Base-by-base conservation (phyloP, 1,284 basidiomycete species). In the Ganoderma lucidum region DNA sequence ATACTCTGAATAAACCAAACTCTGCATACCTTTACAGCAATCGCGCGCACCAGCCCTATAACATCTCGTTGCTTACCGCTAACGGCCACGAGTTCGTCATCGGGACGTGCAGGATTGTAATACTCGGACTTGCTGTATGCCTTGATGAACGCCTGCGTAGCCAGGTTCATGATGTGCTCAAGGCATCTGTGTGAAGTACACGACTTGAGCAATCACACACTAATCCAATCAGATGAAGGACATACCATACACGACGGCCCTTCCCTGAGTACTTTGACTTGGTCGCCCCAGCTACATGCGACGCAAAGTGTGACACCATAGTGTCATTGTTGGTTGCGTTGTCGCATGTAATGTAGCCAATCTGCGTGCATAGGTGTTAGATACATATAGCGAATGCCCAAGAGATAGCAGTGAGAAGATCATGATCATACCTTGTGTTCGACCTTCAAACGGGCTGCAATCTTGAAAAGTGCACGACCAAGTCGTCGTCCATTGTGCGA, bases 281-380 rank as follows among this genome's bases (percentile, higher is more conserved):
- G 23, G 35, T 44, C 5, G 19, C 37, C 1, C 10, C 53, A 45
- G 53, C 32, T 5, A 65, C 39, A 19, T 45, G 70, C 1, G 23
- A 5, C 6, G 71, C 72, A 62, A 80, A 75, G n/a, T 78, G 63
- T 0, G 45, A 14, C 35, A 83, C 70, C 78, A 81, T 81, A 4
- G 78, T 82, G 14, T 66, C 62, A 58, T 82, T 82, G 65, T 81
- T 81, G 12, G 66, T 69, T 3, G 79, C 80, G 72, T 82, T 82
- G 65, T 82, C 78, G 62, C 79, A 81, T 0, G 80, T 83, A 2
- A 82, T 64, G 63, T 74, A 75, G 0, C 80, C 78, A 69, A 81
- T 71, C 80, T 83, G 17, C 63, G 6, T 12, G 53, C 4, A 1
- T 3, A 10, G 6, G 2, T 6, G 37, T 30, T 48, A 8, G 3